These are phyloP conservation scores for Pyrenula massariospora DNA, from an alignment of 495 filamentous ascomycete genomes.

Conservation along the genomic window DNA sequence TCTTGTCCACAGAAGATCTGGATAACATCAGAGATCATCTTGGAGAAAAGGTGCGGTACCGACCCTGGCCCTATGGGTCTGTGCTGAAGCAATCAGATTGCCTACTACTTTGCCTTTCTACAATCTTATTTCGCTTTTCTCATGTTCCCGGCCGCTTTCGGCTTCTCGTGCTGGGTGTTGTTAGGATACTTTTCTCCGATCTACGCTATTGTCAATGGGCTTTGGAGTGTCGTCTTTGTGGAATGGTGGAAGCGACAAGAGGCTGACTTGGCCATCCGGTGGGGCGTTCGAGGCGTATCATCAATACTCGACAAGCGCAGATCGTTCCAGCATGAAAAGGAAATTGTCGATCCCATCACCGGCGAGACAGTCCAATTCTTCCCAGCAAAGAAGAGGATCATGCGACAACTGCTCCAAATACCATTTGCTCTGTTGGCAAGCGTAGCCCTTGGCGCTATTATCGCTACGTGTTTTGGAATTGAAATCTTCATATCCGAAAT, in stretches of 20 bases:
- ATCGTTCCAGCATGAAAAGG: constrained; percentile 68
- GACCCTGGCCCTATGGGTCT: background rate
- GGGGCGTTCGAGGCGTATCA: constrained; percentile 83
- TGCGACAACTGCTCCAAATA: constrained; percentile 71
- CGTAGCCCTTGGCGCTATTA: constrained; percentile 62
- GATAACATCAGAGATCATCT: constrained; percentile 78
- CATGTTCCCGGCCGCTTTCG: constrained; percentile 73
- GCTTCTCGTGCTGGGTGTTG: constrained; percentile 68
- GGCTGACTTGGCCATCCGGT: constrained; percentile 76
- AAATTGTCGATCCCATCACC: constrained; percentile 67
- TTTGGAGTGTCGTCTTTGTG: constrained; percentile 86
- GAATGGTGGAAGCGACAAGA: constrained; percentile 98
- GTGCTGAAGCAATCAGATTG: constrained; percentile 37
- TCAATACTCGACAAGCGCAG: constrained; percentile 64
- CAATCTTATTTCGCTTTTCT: constrained; percentile 87
- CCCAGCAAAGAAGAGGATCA: constrained; percentile 62
- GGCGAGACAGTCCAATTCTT: constrained; percentile 73
- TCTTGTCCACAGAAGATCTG: constrained; percentile 65
- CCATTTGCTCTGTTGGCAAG: constrained; percentile 74
- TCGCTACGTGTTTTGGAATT: constrained; percentile 81
- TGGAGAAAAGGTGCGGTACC: constrained; percentile 61
- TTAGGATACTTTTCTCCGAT: constrained; percentile 75
- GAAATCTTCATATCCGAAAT: constrained; percentile 94
- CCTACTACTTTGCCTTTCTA: constrained; percentile 93
- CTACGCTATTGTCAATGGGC: constrained; percentile 68